Percentiles rank a stretch among this genome's conserved stretches.
These are phyloP conservation scores for Pleodorina starrii DNA, from an alignment of 139 green algal genomes.

Conservation along the genomic window DNA sequence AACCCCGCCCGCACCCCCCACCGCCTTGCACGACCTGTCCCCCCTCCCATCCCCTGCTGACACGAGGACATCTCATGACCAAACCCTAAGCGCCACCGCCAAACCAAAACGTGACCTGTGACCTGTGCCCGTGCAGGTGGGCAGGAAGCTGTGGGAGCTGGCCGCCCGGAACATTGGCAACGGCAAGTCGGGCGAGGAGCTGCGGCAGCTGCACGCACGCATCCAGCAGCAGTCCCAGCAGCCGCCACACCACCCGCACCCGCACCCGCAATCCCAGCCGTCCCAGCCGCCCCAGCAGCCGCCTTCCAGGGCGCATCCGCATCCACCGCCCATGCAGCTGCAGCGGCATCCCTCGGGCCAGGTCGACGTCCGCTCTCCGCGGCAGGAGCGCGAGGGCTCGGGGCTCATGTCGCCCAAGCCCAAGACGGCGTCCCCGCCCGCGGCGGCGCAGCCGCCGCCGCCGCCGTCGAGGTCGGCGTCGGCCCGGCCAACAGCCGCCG, in stretches of 20 bases:
- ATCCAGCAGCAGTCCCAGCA: conserved; percentile 21
- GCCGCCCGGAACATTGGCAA: conserved; percentile 30
- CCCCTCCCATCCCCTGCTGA: too few relatives aligned
- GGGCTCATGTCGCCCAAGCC: background rate
- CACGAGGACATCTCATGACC: too few relatives aligned
- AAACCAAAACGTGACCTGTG: too few relatives aligned
- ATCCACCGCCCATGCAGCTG: background rate
- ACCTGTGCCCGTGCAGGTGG: too few relatives aligned
- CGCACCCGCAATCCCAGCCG: background rate
- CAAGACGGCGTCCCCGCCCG: background rate
- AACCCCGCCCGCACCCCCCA: too few relatives aligned
- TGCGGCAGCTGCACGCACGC: background rate
- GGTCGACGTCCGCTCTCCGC: background rate
- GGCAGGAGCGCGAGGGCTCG: background rate
- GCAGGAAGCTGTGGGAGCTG: conserved; percentile 48
- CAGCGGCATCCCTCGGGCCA: background rate
- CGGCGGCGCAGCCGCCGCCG: background rate
- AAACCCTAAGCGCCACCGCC: too few relatives aligned
- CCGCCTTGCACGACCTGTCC: too few relatives aligned
- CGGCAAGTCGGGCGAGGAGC: conserved; percentile 25
- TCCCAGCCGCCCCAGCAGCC: conserved; percentile 9
- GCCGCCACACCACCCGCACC: conserved; percentile 25
- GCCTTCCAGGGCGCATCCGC: background rate
- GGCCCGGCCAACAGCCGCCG: background rate
- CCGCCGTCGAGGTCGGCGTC: background rate